Base-by-base conservation (phyloP, 805 yeast genomes). In the Starmerella tilneyi region DNA sequence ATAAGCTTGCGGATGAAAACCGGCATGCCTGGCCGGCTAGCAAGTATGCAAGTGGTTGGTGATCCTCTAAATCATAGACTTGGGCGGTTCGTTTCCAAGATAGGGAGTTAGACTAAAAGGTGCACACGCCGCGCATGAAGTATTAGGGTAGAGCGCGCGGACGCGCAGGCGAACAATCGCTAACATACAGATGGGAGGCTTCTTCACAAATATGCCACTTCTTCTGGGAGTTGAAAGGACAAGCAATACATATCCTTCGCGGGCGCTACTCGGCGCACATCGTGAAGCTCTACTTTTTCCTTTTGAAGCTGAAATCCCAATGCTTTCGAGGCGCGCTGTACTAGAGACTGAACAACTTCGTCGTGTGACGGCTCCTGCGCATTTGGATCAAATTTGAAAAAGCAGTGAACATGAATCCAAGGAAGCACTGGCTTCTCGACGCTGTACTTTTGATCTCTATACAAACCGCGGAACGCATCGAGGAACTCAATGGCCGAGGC, bases 161-260 rank as follows among this genome's bases (percentile, higher is more conserved):
- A n/a, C n/a, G n/a, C n/a, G n/a, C n/a, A n/a, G n/a, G n/a, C n/a
- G n/a, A n/a, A n/a, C n/a, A n/a, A n/a, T n/a, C n/a, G n/a, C n/a
- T n/a, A n/a, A n/a, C n/a, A n/a, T n/a, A n/a, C n/a, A n/a, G n/a
- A n/a, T n/a, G n/a, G 11, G 27, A 24, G 11, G 11, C 27, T 8
- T 24, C 8, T 24, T 36, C 9, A 36, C 40, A 36, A 43, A 32
- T 59, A 58, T 1, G 71, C 71, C 4, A 68, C 71, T 32, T 60
- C 65, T 5, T 44, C 27, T 3, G 72, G 72, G n/a, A 92, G 69
- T 56, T 63, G 62, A 63, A 88, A 88, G 6, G 86, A 70, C 3
- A 85, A 82, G 64, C 96, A 85, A 60, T 75, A 88, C 98, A 92
- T 92, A 27, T 89, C 89, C 59, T 92, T 92, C 5, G 96, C 84